These are phyloP conservation scores for Solanum sitiens DNA, from an alignment of 257 asterid genomes.

Conservation along the genomic window DNA sequence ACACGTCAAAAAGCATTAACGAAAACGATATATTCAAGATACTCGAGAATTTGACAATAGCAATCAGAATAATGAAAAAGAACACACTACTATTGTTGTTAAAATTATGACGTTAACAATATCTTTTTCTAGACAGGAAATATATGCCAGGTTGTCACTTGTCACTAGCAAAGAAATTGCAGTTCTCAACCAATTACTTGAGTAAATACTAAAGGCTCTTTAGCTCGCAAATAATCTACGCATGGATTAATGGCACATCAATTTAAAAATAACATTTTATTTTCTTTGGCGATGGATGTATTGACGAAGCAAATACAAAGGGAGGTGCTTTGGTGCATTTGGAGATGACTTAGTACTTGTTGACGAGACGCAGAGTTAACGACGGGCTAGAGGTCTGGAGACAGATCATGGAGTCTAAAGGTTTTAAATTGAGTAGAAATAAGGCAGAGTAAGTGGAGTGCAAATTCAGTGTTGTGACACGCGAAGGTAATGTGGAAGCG, in stretches of 20 bases:
- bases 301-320: background rate
- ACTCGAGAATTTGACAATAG: background rate
- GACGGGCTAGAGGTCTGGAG: background rate
- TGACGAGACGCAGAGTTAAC: background rate
- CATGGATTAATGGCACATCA: background rate
- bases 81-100: background rate
- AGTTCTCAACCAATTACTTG: background rate
- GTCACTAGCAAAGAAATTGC: background rate
- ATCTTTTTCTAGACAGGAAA: background rate
- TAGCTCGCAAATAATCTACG: background rate
- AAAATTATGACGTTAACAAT: background rate
- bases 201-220: background rate
- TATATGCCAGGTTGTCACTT: background rate
- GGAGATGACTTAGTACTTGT: background rate
- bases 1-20: background rate
- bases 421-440: background rate
- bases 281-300: background rate
- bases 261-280: background rate
- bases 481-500: background rate
- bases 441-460: background rate
- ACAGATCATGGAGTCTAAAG: background rate
- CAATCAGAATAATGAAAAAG: background rate
- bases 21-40: background rate
- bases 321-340: background rate
- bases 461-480: background rate